Base-by-base conservation (phyloP, 2,329 filamentous ascomycete species). In the Colletotrichum tropicale region DNA sequence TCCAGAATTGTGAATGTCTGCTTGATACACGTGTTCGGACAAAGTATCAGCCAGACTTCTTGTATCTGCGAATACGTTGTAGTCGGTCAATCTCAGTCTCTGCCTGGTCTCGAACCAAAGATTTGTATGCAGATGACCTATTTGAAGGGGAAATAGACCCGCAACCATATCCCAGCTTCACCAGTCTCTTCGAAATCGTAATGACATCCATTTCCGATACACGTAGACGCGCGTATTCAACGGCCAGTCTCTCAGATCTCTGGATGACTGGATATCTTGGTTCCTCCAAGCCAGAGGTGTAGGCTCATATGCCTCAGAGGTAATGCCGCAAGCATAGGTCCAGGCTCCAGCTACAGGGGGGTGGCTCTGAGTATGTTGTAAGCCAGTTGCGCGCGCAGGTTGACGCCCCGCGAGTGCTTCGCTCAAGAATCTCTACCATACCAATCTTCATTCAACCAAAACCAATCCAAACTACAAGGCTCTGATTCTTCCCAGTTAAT, bases 181-280 rank as follows among this genome's bases (percentile, higher is more conserved):
- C 8, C 18, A 10, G n/a, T 21, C n/a, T 52, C 43, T 52, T 13
- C 10, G 2, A 24, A 24, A 52, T 13, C 5, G 12, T 13, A 1
- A 52, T 8, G n/a, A 0, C 1, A 13, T 52, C n/a, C 43, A 21
- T 52, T 52, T 0, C n/a, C 43, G 12, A 52, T 21, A 52, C 1
- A 21, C n/a, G 12, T 21, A 24, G n/a, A 52, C n/a, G 2, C 10
- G n/a, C n/a, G 43, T 21, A 2, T 21, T 21, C 4, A 24, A 13
- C 1, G 10, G 1, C 12, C 6, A 21, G 10, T 52, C 10, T 52
- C 10, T 52, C 10, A 24, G 12, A 24, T 52, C 43, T 6, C 12
- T 21, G 0, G 3, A 21, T 13, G 1, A 8, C 10, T 5, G n/a
- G 2, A 13, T 10, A 1, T 9, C 6, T 2, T 18, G 0, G 6